These are phyloP conservation scores for Neocatenulostroma microsporum DNA, from an alignment of 2,329 filamentous ascomycete genomes.

Conservation along the genomic window DNA sequence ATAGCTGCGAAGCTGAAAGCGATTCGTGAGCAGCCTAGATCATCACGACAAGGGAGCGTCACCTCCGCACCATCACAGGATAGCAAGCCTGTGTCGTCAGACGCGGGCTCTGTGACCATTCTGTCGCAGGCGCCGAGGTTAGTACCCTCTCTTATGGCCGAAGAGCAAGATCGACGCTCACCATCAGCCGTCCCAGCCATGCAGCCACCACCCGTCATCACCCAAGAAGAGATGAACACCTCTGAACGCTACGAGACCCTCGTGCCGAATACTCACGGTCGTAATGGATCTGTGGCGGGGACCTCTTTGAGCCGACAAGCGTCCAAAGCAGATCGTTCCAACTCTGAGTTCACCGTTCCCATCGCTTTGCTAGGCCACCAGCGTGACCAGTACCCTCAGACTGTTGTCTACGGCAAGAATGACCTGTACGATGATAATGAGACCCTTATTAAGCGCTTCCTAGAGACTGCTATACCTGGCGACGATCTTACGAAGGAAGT, in stretches of 20 bases:
- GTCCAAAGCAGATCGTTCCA: no score
- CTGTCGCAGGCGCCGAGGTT: slow-evolving; percentile 12
- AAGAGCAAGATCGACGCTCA: slow-evolving; percentile 21
- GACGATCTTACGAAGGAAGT: slow-evolving; percentile 13
- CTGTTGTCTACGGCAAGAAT: slow-evolving; percentile 18
- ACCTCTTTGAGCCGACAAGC: slow-evolving; percentile 4
- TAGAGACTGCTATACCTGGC: slow-evolving; percentile 12
- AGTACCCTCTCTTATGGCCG: slow-evolving; percentile 6
- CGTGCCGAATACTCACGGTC: slow-evolving; percentile 21
- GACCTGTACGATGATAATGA: no score
- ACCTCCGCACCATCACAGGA: slow-evolving; percentile 2
- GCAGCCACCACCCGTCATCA: slow-evolving; percentile 17
- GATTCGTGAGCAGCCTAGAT: slow-evolving; percentile 9
- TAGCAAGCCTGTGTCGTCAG: slow-evolving; percentile 1
- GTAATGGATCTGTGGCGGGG: slow-evolving; percentile 2
- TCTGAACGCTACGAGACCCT: slow-evolving; percentile 29
- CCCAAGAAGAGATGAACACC: slow-evolving; percentile 28
- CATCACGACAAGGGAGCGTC: background rate
- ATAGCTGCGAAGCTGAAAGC: slow-evolving; percentile 13
- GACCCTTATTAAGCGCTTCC: slow-evolving; percentile 19
- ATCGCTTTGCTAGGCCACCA: slow-evolving; percentile 24
- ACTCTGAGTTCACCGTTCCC: no score
- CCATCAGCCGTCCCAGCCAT: slow-evolving; percentile 28
- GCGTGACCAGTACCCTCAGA: slow-evolving; percentile 25
- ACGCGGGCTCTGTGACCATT: background rate